Evolutionary conservation across 1,139 yeast species (phyloP), one percentile per base, ranked within the genome.

Genomic region (Hanseniaspora gamundiae): DNA sequence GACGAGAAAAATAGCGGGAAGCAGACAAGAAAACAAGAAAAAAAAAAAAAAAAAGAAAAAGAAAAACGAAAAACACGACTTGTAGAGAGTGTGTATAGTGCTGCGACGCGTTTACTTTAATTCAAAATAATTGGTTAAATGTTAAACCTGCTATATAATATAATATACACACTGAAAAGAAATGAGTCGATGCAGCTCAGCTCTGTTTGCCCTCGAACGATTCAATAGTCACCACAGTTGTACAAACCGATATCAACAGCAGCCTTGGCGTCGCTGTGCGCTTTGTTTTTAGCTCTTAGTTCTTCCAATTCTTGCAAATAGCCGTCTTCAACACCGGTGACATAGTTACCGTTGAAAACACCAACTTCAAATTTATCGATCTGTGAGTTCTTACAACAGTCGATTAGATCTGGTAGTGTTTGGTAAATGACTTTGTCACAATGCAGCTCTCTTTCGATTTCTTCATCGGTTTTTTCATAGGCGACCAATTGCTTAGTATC

Each of bases 401-500:
- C 84, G 38, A 85, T 65, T 57, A 91, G 73, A 59, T 91, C 97
- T 41, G 80, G 74, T 50, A 91, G 69, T 40, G 80, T 76, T 68
- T 93, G 98, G 66, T 83, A 91, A 50, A 87, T 80, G 30, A 91
- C 95, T 53, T 71, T 74, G 62, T 91, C 98, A 40, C 98, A 95
- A 38, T 95, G 95, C 53, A 91, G 76, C n/a, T 73, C 83, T 45
- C 70, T 56, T 17, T 93, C 79, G 51, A 91, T 78, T 58, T 83
- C 85, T 2, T 74, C 77, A 51, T 80, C 91, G 24, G 76, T 67
- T 56, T 84, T 76, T 54, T 80, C 70, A 64, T 76, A 91, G 9
- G 96, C 98, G 42, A 91, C 96, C 43, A 91, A 72, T 9, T 95
- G 96, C 65, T 79, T 84, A 46, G 94, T 85, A 58, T 91, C 97